phyloP scores from a whole-genome alignment of 2,329 filamentous ascomycete genomes.

The Magnaporthiopsis poae region DNA sequence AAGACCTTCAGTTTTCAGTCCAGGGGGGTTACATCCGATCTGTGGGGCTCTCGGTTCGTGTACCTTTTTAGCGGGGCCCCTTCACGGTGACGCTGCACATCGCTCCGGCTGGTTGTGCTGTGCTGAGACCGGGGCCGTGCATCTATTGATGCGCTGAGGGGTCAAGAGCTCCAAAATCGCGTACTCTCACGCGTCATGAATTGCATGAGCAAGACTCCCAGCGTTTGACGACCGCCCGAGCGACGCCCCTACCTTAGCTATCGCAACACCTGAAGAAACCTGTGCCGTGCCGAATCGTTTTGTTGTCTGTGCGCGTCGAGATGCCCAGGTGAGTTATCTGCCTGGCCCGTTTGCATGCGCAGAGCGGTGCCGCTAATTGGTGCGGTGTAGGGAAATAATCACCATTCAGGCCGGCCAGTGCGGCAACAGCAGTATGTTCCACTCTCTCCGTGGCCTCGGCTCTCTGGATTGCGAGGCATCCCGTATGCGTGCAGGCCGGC shows the following conservation, averaged over 20 bases:
- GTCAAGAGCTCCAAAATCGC: not conserved
- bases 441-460: slow-evolving; percentile 13
- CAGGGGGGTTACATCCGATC: not conserved
- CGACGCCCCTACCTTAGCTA: not conserved
- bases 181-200: not conserved
- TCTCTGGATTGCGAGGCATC: not conserved
- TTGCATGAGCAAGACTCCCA: not conserved
- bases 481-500: not conserved
- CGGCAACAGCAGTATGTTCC: slow-evolving; percentile 87
- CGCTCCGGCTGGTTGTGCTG: not conserved
- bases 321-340: slow-evolving; percentile 25
- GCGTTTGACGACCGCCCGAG: not conserved
- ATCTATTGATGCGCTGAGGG: not conserved
- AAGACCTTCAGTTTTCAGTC: not conserved
- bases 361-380: slow-evolving; percentile 11
- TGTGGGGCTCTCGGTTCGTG: not conserved
- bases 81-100: not conserved
- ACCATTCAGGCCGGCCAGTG: slow-evolving; percentile 98
- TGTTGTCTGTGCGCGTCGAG: not conserved
- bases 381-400: slow-evolving; percentile 75
- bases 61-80: not conserved
- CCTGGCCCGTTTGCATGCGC: not conserved
- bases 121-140: not conserved
- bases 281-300: not conserved
- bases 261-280: not conserved